Conservation (phyloP, 2,329 filamentous ascomycete genomes). For the Neonectria ditissima region DNA sequence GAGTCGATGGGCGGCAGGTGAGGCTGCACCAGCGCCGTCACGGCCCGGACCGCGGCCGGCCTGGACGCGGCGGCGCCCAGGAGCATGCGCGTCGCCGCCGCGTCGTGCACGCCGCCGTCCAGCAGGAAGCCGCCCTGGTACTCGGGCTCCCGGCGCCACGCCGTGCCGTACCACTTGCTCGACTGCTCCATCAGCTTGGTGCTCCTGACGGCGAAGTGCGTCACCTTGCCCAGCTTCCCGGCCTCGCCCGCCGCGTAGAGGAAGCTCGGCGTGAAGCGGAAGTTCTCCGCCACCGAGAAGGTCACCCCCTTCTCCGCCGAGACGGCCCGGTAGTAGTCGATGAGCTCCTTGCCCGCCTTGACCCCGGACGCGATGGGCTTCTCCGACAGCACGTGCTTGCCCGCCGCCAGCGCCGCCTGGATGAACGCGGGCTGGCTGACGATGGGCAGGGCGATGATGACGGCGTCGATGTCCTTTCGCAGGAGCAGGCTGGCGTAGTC, state of each 20-base stretch:
- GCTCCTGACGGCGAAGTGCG: slow-evolving; percentile 61
- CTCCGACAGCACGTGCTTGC: slow-evolving; percentile 78
- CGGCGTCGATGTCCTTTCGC: slow-evolving; percentile 65
- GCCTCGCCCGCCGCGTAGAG: slow-evolving; percentile 61
- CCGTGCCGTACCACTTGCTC: slow-evolving; percentile 63
- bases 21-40: slow-evolving; percentile 64
- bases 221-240: slow-evolving; percentile 45
- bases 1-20: slow-evolving; percentile 76
- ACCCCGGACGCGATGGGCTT: slow-evolving; percentile 76
- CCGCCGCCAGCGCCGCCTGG: slow-evolving; percentile 68
- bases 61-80: slow-evolving; percentile 63
- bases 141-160: slow-evolving; percentile 75
- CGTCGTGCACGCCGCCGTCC: slow-evolving; percentile 80
- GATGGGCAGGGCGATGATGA: slow-evolving; percentile 74
- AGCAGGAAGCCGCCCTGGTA: slow-evolving; percentile 83
- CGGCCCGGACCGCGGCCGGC: slow-evolving; percentile 62
- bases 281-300: slow-evolving; percentile 79
- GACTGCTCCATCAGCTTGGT: slow-evolving; percentile 50
- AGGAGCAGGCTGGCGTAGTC: slow-evolving; percentile 64
- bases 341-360: slow-evolving; percentile 54
- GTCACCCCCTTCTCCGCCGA: slow-evolving; percentile 48
- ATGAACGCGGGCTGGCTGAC: slow-evolving; percentile 69
- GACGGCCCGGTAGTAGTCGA: slow-evolving; percentile 50
- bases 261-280: slow-evolving; percentile 71
- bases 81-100: slow-evolving; percentile 71